Base-by-base conservation (phyloP, 495 filamentous ascomycete species). In the Ramalina intermedia region DNA sequence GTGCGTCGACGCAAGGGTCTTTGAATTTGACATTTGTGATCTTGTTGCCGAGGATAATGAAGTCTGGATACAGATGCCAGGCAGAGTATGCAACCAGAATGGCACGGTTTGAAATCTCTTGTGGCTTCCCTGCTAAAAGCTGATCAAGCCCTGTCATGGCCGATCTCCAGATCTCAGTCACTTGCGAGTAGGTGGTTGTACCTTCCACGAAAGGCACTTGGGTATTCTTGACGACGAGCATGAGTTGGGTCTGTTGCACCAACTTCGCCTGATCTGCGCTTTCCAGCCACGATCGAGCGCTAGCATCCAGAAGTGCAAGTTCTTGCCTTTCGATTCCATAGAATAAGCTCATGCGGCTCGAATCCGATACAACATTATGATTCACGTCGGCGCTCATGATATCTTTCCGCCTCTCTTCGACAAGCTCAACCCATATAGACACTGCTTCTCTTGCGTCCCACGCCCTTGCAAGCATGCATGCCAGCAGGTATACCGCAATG, bases 51-150 rank as follows among this genome's bases (percentile, higher is more conserved):
- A 59, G 38, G 33, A 58, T 47, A n/a, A 64, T 37, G 40, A 69
- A 49, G 42, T 67, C 56, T 9, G 65, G 66, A 46, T 62, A 69
- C 7, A 69, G 14, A 58, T 69, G 66, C 66, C 65, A 67, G 18
- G 65, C 49, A 7, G 55, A 55, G 6, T 67, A 39, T 7, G 47
- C 65, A 3, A 67, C 53, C 11, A 66, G 57, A 16, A 61, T 43
- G 13, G 50, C 54, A 0, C 61, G 57, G 20, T 44, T 24, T 3
- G 58, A 36, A 11, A 61, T 52, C 36, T 43, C 11, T 38, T 58
- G 56, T 2, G 63, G 55, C 43, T 48, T 37, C 23, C 61, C 58
- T 24, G 52, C n/a, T 17, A 63, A 12, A 5, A 64, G 45, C n/a
- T 50, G 21, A 9, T 64, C 60, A 33, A 63, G 37, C 20, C 40